Base-by-base conservation (phyloP, 805 yeast genomes). In the Brettanomyces anomalus region DNA sequence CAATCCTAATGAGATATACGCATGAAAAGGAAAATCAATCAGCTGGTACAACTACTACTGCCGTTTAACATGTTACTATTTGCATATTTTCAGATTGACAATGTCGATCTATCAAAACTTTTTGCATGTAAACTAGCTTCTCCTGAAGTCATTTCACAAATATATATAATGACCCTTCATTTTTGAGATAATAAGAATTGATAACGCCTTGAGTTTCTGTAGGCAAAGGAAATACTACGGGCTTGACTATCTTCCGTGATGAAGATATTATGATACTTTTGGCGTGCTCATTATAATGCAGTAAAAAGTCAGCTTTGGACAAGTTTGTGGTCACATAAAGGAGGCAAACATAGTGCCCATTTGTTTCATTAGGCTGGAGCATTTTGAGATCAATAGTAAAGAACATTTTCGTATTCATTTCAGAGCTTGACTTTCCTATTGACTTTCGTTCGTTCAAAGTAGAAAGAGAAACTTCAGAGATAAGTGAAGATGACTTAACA, bases 381-480 rank as follows among this genome's bases (percentile, higher is more conserved):
- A 48, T 53, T 4, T 48, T 20, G 26, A 57, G 52, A 20, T 48
- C 43, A 24, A 48, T 42, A 24, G 49, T 46, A 36, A 38, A 49
- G 3, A 46, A 49, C 11, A 59, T 44, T 37, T 38, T 46, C 37
- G 46, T 43, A 44, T 33, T 8, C 20, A 20, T 18, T 21, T 18
- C n/a, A 18, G 15, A 7, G n/a, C 17, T 28, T 15, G 15, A 18
- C 15, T 18, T n/a, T 16, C 11, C 19, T 11, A 13, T 15, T 17
- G 33, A 15, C 11, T 33, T 13, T 13, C 21, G 35, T 16, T 18
- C 3, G 14, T 14, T 26, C 18, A 19, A 24, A 18, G 18, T 40
- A 49, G 63, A 60, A 6, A 57, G 67, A 17, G 61, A 64, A 13
- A 80, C 68, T 46, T 79, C 86, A 53, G 77, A 71, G 35, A 81